phyloP scores from a whole-genome alignment of 805 yeast species.

The Osmozyma mogii region DNA sequence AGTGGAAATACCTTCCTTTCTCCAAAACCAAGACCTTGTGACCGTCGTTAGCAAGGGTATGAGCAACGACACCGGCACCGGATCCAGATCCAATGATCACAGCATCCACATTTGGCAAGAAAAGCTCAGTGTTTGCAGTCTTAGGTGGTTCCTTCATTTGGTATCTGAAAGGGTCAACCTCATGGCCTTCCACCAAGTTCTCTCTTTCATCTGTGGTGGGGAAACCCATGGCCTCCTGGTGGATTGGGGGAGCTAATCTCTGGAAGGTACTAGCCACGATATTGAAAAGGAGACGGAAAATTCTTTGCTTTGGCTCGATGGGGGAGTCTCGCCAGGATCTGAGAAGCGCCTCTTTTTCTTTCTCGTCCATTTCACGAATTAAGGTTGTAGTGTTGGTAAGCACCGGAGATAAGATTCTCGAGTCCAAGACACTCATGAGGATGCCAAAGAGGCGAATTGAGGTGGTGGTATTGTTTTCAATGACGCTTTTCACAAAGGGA shows the following conservation, averaged over 20 bases:
- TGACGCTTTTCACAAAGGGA: slow-evolving; percentile 8
- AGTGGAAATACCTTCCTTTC: slow-evolving; percentile 38
- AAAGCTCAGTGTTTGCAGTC: slow-evolving; percentile 20
- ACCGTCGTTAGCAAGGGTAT: slow-evolving; percentile 36
- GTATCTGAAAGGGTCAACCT: slow-evolving; percentile 20
- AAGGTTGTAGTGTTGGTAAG: slow-evolving; percentile 28
- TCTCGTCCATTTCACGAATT: slow-evolving; percentile 27
- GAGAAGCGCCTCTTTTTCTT: slow-evolving; percentile 26
- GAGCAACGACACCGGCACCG: slow-evolving; percentile 48
- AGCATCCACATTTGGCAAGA: slow-evolving; percentile 35
- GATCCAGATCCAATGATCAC: slow-evolving; percentile 46
- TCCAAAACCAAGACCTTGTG: slow-evolving; percentile 39
- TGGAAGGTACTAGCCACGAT: slow-evolving; percentile 20
- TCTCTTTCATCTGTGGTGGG: slow-evolving; percentile 28
- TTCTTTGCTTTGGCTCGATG: slow-evolving; percentile 23
- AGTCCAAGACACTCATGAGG: slow-evolving; percentile 19
- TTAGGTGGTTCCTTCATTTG: slow-evolving; percentile 24
- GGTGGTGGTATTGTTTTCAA: slow-evolving; percentile 11
- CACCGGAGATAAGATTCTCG: slow-evolving; percentile 21
- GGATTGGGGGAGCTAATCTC: slow-evolving; percentile 23
- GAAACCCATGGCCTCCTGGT: slow-evolving; percentile 29
- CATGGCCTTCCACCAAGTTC: slow-evolving; percentile 17
- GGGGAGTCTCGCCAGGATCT: slow-evolving; percentile 36
- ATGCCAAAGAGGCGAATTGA: slow-evolving; percentile 18
- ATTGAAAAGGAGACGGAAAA: slow-evolving; percentile 23